Evolutionary conservation across 1,284 basidiomycete genomes (phyloP), one percentile per base, ranked within the genome.

Genomic region (Irpex sp.): DNA sequence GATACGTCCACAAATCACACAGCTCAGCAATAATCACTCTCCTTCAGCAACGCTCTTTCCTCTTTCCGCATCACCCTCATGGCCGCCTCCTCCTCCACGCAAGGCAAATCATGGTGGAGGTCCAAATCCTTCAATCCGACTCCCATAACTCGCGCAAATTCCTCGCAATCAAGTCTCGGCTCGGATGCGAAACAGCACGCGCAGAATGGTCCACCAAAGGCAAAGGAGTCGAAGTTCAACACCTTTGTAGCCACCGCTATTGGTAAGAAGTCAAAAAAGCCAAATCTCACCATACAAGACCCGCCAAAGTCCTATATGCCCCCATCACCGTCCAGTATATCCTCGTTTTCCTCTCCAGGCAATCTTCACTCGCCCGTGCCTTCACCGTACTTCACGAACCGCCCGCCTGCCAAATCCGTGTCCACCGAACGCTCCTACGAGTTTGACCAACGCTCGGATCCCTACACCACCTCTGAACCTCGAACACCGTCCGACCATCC

Each of bases 181-280:
- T 69, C 72, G 56, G 72, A 72, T 61, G 65, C 67, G 55, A 61
- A 64, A 5, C 44, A 59, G 9, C 63, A 68, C 13, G 49, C 62
- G 17, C 57, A 60, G 19, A 57, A 51, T 21, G 49, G 62, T 6
- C 69, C 68, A 54, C 57, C 67, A 58, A 70, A 65, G 54, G 57
- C 61, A 38, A 73, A 69, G 62, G 71, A 73, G 57, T 78, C 81
- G 68, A 84, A 78, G 64, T 78, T 86, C 69, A 85, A 81, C 65
- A 80, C 83, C 2, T 73, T 91, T 26, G 67, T 68, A 49, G 82
- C 83, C 13, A 78, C 82, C 56, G 85, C 83, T 49, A 83, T 89
- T 59, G 85, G 87, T 60, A 78, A 88, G 70, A 88, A 84, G 72
- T 76, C 83, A 15, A 89, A 84, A 76, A 89, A 86, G 69, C 78